Evolutionary conservation across 306 rosid genomes (phyloP).

Genomic region (Datisca glomerata): DNA sequence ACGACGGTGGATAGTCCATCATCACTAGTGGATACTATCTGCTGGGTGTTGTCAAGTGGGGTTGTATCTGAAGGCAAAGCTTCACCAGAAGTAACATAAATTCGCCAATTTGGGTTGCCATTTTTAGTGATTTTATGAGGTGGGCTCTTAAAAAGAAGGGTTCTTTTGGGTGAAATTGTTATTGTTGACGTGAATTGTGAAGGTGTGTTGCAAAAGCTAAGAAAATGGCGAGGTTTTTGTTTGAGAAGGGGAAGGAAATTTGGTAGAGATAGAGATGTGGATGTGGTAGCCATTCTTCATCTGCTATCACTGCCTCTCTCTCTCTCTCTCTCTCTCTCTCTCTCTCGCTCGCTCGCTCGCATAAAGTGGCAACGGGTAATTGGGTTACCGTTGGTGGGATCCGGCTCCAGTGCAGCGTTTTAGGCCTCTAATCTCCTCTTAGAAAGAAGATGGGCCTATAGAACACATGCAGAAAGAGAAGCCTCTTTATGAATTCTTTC

Average conservation of each 20-base stretch:
- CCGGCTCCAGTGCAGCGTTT: too few relatives aligned
- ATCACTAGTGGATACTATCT: constrained; percentile 30
- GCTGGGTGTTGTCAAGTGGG: constrained; percentile 30
- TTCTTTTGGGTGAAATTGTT: constrained; percentile 11
- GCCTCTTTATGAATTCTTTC: too few relatives aligned
- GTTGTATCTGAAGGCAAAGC: constrained; percentile 25
- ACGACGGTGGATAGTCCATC: constrained; percentile 32
- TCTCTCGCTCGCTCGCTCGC: not conserved
- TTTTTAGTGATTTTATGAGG: constrained; percentile 2
- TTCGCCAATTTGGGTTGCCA: constrained; percentile 14
- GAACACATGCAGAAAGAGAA: too few relatives aligned
- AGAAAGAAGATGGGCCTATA: too few relatives aligned
- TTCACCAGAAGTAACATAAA: constrained; percentile 29
- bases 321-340: too few relatives aligned
- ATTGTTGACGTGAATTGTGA: constrained; percentile 11
- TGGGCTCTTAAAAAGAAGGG: constrained; percentile 16
- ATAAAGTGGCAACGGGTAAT: constrained; percentile 11
- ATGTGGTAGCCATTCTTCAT: constrained; percentile 46
- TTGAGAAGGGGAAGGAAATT: constrained; percentile 21
- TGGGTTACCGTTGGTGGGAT: too few relatives aligned
- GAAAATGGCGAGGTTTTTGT: constrained; percentile 15
- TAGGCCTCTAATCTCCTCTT: too few relatives aligned
- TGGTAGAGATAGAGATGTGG: constrained; percentile 31
- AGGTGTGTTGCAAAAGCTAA: constrained; percentile 9
- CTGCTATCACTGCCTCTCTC: constrained; percentile 24